Conservation (phyloP, 495 filamentous ascomycete genomes). For the Neurospora sp. region DNA sequence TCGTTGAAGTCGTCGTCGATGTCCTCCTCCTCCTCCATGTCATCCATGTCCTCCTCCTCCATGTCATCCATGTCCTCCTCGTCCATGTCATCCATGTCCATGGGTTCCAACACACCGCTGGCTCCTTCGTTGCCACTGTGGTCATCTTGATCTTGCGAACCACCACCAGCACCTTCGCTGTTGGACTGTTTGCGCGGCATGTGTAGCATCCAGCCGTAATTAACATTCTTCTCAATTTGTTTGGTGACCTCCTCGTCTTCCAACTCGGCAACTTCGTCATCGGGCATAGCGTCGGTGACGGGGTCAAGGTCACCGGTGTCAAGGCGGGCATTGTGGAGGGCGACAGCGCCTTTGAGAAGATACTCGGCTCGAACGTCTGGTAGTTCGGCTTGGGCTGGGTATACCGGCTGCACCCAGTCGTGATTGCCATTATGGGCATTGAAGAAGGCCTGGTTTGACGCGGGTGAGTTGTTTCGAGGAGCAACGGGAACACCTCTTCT, state of each 20-base stretch:
- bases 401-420: neutral
- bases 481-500: neutral
- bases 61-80: neutral
- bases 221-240: neutral
- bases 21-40: neutral
- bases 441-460: neutral
- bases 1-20: neutral
- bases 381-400: neutral
- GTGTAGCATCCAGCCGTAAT: neutral
- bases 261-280: neutral
- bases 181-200: neutral
- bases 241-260: neutral
- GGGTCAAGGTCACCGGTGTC: neutral
- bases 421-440: neutral
- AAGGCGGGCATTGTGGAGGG: neutral
- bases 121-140: neutral
- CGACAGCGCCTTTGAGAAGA: neutral
- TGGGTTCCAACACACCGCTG: neutral
- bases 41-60: neutral
- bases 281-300: neutral
- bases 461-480: neutral
- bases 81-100: neutral
- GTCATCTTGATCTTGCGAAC: neutral
- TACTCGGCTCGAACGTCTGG: neutral
- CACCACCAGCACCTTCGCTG: neutral